Percentiles rank a stretch among this genome's conserved stretches.
These are phyloP conservation scores for Scheffersomyces coipomensis DNA, from an alignment of 805 yeast genomes.

Conservation along the genomic window DNA sequence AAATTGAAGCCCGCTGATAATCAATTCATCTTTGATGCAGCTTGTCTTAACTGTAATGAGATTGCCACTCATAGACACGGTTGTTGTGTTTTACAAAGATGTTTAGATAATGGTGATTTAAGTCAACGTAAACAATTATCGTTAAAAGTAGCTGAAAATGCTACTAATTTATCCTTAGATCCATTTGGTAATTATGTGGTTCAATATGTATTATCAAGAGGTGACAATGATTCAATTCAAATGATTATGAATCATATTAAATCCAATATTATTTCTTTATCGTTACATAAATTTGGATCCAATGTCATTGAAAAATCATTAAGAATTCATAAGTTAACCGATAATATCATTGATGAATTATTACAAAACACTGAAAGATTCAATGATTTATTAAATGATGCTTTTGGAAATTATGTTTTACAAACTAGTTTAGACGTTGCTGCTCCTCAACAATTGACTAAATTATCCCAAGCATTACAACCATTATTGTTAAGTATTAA, in stretches of 20 bases:
- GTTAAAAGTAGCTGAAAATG: slow-evolving; percentile 62
- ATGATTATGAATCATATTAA: slow-evolving; percentile 35
- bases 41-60: slow-evolving; percentile 65
- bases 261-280: slow-evolving; percentile 40
- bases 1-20: slow-evolving; percentile 64
- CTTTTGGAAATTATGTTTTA: slow-evolving; percentile 58
- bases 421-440: slow-evolving; percentile 62
- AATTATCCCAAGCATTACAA: slow-evolving; percentile 56
- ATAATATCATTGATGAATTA: slow-evolving; percentile 43
- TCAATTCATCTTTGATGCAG: slow-evolving; percentile 89
- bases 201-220: slow-evolving; percentile 75
- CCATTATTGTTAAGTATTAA: slow-evolving; percentile 78
- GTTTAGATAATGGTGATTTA: slow-evolving; percentile 82
- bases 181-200: slow-evolving; percentile 98
- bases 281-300: slow-evolving; percentile 62
- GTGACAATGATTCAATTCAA: slow-evolving; percentile 33
- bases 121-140: slow-evolving; percentile 70
- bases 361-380: slow-evolving; percentile 32
- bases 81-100: slow-evolving; percentile 93
- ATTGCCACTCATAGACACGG: slow-evolving; percentile 97
- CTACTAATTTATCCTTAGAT: slow-evolving; percentile 73
- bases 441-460: slow-evolving; percentile 47
- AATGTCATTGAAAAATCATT: slow-evolving; percentile 59
- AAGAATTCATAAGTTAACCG: slow-evolving; percentile 46
- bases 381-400: slow-evolving; percentile 50